Conservation (phyloP, 78 protist genomes). For the Dictyostelium firmibasis region DNA sequence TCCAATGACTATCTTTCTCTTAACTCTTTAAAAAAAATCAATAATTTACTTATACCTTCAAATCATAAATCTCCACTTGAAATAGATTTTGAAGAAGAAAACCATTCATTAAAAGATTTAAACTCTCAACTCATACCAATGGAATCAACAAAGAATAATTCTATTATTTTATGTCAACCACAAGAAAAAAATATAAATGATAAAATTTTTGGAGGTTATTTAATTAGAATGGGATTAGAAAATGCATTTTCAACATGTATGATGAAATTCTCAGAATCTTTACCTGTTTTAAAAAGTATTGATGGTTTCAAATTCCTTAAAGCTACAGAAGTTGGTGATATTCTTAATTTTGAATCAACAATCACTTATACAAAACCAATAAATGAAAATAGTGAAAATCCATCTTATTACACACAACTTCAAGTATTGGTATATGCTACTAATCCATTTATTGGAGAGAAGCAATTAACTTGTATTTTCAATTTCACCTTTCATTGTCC, state of each 20-base stretch:
- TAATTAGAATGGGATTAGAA: conserved; percentile 70
- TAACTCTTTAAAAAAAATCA: too few species aligned
- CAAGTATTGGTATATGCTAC: conserved; percentile 48
- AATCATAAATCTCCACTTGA: too few species aligned
- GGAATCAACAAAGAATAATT: not conserved
- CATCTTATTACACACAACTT: conserved; percentile 21
- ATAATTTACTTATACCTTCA: too few species aligned
- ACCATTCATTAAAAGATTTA: too few species aligned
- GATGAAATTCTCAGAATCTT: conserved; percentile 6
- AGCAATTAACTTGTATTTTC: conserved; percentile 31
- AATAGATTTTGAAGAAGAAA: too few species aligned
- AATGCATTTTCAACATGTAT: conserved; percentile 42
- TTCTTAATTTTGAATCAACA: conserved; percentile 38
- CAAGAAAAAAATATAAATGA: conserved; percentile 68
- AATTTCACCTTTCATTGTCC: conserved; percentile 66
- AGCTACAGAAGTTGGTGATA: conserved; percentile 75
- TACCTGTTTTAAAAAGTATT: conserved; percentile 53
- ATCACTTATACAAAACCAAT: conserved; percentile 34
- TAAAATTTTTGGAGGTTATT: conserved; percentile 74
- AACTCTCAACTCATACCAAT: too few species aligned
- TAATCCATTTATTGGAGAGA: conserved; percentile 18
- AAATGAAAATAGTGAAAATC: not conserved
- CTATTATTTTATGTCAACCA: conserved; percentile 69
- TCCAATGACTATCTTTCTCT: not conserved
- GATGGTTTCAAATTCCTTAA: conserved; percentile 39